Percentiles rank a stretch among this genome's conserved stretches.
These are phyloP conservation scores for Dactylellina parvicollis DNA, from an alignment of 2,329 filamentous ascomycete genomes.

Conservation along the genomic window DNA sequence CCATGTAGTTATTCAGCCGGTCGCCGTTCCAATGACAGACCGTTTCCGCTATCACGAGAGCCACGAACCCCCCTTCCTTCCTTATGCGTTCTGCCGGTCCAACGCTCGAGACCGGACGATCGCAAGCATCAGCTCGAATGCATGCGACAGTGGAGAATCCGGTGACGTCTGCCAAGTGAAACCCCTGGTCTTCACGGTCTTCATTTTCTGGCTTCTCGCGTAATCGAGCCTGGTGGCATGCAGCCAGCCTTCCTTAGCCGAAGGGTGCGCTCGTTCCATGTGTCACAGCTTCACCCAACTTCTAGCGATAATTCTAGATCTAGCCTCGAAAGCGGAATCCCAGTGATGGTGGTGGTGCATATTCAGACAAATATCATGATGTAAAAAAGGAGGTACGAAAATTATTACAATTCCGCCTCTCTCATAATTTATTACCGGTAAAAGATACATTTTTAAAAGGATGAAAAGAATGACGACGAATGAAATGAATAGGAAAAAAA, in stretches of 20 bases:
- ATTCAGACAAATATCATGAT: background rate
- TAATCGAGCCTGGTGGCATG: background rate
- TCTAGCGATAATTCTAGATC: no score
- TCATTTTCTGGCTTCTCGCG: constrained; percentile 15
- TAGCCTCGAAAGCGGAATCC: no score
- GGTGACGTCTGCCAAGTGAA: constrained; percentile 51
- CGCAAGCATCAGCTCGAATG: constrained; percentile 18
- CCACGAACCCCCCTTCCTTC: background rate
- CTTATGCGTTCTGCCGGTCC: no score
- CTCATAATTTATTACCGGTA: background rate
- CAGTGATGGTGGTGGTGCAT: no score
- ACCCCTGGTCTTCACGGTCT: constrained; percentile 19
- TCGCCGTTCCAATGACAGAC: background rate
- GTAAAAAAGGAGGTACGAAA: background rate
- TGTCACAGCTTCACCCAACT: no score
- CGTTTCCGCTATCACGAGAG: background rate
- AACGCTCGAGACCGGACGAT: constrained; percentile 4
- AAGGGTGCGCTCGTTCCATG: no score
- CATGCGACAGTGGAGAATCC: constrained; percentile 23
- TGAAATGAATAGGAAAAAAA: constrained; percentile 22
- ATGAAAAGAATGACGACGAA: constrained; percentile 29
- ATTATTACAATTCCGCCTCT: constrained; percentile 4
- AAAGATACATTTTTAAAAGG: constrained; percentile 10
- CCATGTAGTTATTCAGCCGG: background rate
- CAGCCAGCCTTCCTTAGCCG: constrained; percentile 29